A percentile compares a stretch with the other conserved stretches of the same genome.
These are phyloP conservation scores for Pseudonitzschia multiseries DNA, from an alignment of 108 stramenopile species.

Conservation along the genomic window DNA sequence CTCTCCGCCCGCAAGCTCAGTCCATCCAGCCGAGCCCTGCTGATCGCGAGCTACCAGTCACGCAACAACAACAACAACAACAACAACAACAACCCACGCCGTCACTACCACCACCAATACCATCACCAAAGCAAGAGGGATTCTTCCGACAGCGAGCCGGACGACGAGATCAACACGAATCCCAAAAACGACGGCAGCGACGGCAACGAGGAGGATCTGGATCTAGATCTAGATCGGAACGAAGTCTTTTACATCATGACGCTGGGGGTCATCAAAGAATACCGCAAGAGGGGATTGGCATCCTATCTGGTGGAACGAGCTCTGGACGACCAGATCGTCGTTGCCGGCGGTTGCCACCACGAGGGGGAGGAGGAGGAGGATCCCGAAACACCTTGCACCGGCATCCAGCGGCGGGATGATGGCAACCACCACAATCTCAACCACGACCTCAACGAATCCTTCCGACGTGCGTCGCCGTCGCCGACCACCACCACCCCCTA, in stretches of 20 bases:
- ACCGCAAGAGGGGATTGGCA: slow-evolving; percentile 65
- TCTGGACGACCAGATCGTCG: slow-evolving; percentile 3
- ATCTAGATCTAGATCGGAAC: slow-evolving; percentile 11
- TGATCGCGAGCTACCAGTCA: slow-evolving; percentile 42
- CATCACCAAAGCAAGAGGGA: not conserved
- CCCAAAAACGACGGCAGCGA: not conserved
- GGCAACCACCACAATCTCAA: not conserved
- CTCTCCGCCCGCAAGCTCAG: slow-evolving; percentile 18
- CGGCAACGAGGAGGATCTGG: not conserved
- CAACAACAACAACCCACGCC: no score
- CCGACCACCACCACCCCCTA: not conserved
- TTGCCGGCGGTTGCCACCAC: not conserved
- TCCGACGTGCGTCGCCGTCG: not conserved
- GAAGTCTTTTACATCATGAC: slow-evolving; percentile 89
- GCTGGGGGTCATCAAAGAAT: slow-evolving; percentile 59
- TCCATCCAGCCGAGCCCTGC: slow-evolving; percentile 36
- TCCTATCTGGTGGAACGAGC: slow-evolving; percentile 57
- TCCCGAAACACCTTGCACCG: not conserved
- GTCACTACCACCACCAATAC: no score
- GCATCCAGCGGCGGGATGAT: not conserved
- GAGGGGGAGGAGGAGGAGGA: not conserved
- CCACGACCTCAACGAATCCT: not conserved
- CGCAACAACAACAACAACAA: not conserved
- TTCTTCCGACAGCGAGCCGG: not conserved
- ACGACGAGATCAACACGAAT: not conserved